A percentile compares a stretch with the other conserved stretches of the same genome.
phyloP scores from a whole-genome alignment of 2,329 filamentous ascomycete genomes.

The Scorias spongiosa region DNA sequence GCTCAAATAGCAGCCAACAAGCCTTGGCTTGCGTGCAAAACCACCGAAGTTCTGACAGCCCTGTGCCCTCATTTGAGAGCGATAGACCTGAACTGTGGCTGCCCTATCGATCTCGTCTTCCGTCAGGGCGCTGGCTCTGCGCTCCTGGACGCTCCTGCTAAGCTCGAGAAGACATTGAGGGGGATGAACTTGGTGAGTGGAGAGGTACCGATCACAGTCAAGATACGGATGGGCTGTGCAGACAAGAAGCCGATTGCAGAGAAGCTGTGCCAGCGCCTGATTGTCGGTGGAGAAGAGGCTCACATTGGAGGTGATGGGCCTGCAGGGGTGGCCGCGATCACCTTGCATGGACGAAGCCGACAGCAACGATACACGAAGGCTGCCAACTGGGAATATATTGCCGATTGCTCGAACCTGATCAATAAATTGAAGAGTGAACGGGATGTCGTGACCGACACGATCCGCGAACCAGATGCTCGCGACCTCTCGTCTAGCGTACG shows the following conservation, averaged over 20 bases:
- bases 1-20: conserved; percentile 88
- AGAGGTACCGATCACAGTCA: conserved; percentile 82
- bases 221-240: conserved; percentile 82
- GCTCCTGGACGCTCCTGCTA: conserved; percentile 72
- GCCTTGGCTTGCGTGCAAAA: conserved; percentile 78
- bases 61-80: conserved; percentile 73
- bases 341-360: conserved; percentile 79
- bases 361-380: conserved; percentile 85
- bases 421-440: conserved; percentile 59
- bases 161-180: conserved; percentile 84
- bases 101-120: conserved; percentile 89
- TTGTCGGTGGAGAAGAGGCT: conserved; percentile 62
- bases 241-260: conserved; percentile 65
- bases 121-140: conserved; percentile 79
- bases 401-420: conserved; percentile 74
- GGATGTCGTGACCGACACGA: conserved; percentile 56
- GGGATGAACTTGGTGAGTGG: conserved; percentile 92
- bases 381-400: conserved; percentile 93
- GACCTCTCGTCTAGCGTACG: conserved; percentile 53
- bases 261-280: conserved; percentile 67
- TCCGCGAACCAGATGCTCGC: conserved; percentile 59
- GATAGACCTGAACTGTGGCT: conserved; percentile 93
- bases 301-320: conserved; percentile 51
- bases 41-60: conserved; percentile 63
- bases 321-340: conserved; percentile 84